Conservation (phyloP, 2,329 filamentous ascomycete species). For the Clarireedia hainanense region DNA sequence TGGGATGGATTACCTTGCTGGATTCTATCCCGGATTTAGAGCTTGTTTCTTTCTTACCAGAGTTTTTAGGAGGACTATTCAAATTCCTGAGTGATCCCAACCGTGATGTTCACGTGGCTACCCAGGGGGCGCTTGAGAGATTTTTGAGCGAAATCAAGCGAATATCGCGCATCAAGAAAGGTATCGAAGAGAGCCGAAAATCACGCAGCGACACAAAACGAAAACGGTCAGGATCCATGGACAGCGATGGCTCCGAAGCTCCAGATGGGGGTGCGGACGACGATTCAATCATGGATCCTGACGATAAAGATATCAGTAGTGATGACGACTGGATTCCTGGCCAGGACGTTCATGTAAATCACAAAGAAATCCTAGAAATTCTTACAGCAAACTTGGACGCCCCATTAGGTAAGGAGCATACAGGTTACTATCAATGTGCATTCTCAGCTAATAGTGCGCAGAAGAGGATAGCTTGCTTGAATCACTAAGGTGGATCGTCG, state of each 20-base stretch:
- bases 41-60: slow-evolving; percentile 83
- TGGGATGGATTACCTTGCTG: slow-evolving; percentile 89
- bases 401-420: slow-evolving; percentile 52
- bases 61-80: slow-evolving; percentile 82
- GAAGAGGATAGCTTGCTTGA: slow-evolving; percentile 91
- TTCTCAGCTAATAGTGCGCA: slow-evolving; percentile 28
- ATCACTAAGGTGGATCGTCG: slow-evolving; percentile 88
- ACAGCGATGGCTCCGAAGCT: slow-evolving; percentile 46
- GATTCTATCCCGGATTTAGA: slow-evolving; percentile 97
- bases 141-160: slow-evolving; percentile 92
- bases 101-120: slow-evolving; percentile 88
- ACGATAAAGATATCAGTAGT: slow-evolving; percentile 52
- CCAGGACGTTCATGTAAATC: slow-evolving; percentile 92
- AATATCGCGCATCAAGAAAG: slow-evolving; percentile 86
- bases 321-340: slow-evolving; percentile 97
- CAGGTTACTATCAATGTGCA: background rate
- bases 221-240: slow-evolving; percentile 62
- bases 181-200: slow-evolving; percentile 78
- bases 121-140: slow-evolving; percentile 78
- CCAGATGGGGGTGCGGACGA: slow-evolving; percentile 54
- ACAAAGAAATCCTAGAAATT: slow-evolving; percentile 85
- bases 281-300: slow-evolving; percentile 47
- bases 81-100: slow-evolving; percentile 91
- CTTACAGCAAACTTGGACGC: slow-evolving; percentile 83
- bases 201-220: slow-evolving; percentile 52